A percentile compares a stretch with the other conserved stretches of the same genome.
Conservation (phyloP, 1,284 basidiomycete genomes). For the Ganoderma leucocontextum region DNA sequence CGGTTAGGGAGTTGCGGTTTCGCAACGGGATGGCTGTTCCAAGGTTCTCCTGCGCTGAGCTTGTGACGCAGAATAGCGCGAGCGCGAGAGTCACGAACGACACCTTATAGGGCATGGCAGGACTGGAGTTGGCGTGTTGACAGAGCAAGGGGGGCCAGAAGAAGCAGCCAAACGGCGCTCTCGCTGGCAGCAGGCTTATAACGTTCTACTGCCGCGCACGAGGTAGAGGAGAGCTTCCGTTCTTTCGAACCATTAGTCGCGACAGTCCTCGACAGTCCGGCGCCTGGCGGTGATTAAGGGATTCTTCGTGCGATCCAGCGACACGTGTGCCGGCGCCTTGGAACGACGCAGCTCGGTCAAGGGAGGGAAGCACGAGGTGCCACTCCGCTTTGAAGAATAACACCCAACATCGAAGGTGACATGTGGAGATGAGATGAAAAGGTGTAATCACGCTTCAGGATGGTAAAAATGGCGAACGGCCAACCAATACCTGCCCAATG, state of each 20-base stretch:
- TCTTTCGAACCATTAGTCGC: background rate
- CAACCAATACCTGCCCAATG: background rate
- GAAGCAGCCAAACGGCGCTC: background rate
- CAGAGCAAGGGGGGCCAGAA: background rate
- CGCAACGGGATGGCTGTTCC: constrained; percentile 26
- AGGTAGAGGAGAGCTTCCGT: background rate
- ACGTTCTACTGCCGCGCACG: background rate
- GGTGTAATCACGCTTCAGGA: background rate
- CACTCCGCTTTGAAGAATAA: background rate
- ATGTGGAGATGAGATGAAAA: background rate
- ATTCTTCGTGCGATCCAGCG: background rate
- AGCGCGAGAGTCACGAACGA: constrained; percentile 27
- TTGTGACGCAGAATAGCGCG: constrained; percentile 24
- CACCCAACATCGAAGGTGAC: background rate
- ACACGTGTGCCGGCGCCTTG: background rate
- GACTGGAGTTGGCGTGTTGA: background rate
- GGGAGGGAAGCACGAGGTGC: background rate
- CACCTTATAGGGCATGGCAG: constrained; percentile 29
- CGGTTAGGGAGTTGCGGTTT: constrained; percentile 31
- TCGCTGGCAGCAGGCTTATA: background rate
- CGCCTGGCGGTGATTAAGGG: background rate
- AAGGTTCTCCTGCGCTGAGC: constrained; percentile 8
- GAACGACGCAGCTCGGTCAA: background rate
- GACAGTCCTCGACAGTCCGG: constrained; percentile 4
- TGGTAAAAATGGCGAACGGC: background rate